Conservation (phyloP, 73 alveolate species). For the Tetrahymena thermophila region DNA sequence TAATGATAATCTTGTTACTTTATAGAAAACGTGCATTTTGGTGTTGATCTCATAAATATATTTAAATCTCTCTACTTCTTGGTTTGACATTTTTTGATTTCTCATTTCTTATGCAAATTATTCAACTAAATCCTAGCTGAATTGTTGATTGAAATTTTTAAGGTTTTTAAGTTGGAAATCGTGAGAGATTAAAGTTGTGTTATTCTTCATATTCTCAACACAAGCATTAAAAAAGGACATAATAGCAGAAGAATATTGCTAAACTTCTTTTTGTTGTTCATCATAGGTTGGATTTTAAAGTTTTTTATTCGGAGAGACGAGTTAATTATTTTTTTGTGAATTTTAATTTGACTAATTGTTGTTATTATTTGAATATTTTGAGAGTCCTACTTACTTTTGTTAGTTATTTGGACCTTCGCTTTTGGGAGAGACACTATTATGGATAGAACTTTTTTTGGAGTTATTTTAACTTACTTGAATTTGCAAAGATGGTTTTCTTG, state of each 20-base stretch:
- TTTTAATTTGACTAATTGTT: background rate
- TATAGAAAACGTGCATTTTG: background rate
- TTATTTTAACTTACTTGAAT: background rate
- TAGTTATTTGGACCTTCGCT: background rate
- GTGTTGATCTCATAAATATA: background rate
- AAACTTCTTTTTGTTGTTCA: background rate
- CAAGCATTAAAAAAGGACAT: background rate
- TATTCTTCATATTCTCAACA: background rate
- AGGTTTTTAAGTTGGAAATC: background rate
- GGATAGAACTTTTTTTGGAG: background rate
- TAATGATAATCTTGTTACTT: background rate
- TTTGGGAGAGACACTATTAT: background rate
- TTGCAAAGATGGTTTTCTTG: background rate
- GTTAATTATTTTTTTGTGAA: background rate
- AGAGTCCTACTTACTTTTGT: background rate
- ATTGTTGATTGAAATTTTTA: background rate
- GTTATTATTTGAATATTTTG: background rate
- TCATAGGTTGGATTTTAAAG: background rate
- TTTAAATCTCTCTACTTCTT: background rate
- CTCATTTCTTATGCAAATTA: background rate
- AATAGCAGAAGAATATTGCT: background rate
- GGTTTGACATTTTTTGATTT: background rate
- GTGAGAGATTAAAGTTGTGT: background rate
- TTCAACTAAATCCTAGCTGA: background rate
- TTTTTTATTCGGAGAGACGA: background rate